Percentiles rank a stretch among this genome's conserved stretches.
These are phyloP conservation scores for Magnaporthiopsis rhizophila DNA, from an alignment of 2,329 filamentous ascomycete genomes.

Conservation along the genomic window DNA sequence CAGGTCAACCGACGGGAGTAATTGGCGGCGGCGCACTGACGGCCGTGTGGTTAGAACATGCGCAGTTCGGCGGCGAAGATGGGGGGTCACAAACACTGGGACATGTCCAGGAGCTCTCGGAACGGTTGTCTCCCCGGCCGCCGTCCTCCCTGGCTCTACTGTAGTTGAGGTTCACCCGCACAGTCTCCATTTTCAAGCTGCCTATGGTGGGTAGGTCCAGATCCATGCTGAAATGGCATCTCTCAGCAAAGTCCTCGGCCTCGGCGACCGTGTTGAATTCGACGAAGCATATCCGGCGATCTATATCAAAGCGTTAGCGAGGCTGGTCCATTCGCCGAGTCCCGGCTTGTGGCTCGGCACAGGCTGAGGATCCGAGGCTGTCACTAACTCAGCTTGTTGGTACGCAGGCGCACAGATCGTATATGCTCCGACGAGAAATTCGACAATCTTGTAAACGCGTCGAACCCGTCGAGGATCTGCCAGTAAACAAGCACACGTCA, in stretches of 20 bases:
- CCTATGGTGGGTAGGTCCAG: constrained; percentile 23
- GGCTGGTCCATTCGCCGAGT: neutral
- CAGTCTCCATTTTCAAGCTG: constrained; percentile 19
- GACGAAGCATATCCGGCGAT: constrained; percentile 28
- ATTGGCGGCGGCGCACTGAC: constrained; percentile 47
- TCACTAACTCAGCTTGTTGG: constrained; percentile 10
- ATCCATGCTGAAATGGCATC: constrained; percentile 26
- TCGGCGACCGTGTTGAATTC: constrained; percentile 31
- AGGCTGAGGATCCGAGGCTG: constrained; percentile 6
- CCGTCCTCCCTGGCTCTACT: constrained; percentile 26
- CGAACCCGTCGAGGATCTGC: constrained; percentile 14
- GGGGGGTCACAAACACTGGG: constrained; percentile 21
- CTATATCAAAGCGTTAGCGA: constrained; percentile 10
- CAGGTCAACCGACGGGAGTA: constrained; percentile 47
- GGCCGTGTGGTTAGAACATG: constrained; percentile 9
- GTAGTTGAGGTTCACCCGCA: constrained; percentile 26
- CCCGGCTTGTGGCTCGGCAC: neutral
- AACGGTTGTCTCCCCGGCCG: constrained; percentile 11
- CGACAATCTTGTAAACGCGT: constrained; percentile 11
- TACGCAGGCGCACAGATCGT: constrained; percentile 12
- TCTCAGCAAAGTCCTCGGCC: constrained; percentile 30
- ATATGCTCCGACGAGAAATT: constrained; percentile 13
- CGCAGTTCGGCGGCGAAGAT: neutral
- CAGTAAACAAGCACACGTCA: neutral
- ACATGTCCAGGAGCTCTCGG: constrained; percentile 31